Evolutionary conservation across 176 grass and related monocot genomes (phyloP).

Genomic region (Saccharum spontaneum): DNA sequence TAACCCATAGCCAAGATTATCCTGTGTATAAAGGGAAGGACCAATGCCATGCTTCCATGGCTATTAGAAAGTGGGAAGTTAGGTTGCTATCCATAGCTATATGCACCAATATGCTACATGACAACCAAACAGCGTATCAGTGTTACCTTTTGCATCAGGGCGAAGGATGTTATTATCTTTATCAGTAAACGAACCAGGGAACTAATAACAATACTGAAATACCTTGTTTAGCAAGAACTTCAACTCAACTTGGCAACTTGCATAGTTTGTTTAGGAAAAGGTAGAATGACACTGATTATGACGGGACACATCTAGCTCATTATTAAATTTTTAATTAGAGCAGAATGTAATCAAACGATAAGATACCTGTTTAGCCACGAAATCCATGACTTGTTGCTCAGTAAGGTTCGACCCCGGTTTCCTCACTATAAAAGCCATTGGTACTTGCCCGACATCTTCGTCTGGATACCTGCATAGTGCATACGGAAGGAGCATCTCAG

Average conservation of each 20-base stretch:
- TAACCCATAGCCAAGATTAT: background rate
- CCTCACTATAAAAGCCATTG: conserved; percentile 84
- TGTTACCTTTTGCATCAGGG: background rate
- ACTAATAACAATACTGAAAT: conserved; percentile 7
- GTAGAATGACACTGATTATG: background rate
- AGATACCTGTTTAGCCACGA: conserved; percentile 71
- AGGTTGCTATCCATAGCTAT: background rate
- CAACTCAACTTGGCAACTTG: conserved; percentile 3
- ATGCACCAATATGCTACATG: background rate
- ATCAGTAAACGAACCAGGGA: background rate
- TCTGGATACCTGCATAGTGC: conserved; percentile 67
- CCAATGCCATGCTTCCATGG: background rate
- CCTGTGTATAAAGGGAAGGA: background rate
- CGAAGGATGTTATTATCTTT: background rate
- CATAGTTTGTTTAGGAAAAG: conserved; percentile 10
- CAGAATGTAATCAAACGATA: background rate
- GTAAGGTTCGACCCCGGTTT: conserved; percentile 46
- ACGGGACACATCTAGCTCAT: background rate
- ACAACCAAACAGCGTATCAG: background rate
- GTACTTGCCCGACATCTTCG: conserved; percentile 79
- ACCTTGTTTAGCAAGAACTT: background rate
- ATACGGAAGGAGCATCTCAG: conserved; percentile 1
- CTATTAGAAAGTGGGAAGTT: conserved; percentile 1
- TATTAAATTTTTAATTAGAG: background rate
- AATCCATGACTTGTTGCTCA: conserved; percentile 61